Conservation (phyloP, 2,329 filamentous ascomycete species). For the Talaromyces albobiverticillius region DNA sequence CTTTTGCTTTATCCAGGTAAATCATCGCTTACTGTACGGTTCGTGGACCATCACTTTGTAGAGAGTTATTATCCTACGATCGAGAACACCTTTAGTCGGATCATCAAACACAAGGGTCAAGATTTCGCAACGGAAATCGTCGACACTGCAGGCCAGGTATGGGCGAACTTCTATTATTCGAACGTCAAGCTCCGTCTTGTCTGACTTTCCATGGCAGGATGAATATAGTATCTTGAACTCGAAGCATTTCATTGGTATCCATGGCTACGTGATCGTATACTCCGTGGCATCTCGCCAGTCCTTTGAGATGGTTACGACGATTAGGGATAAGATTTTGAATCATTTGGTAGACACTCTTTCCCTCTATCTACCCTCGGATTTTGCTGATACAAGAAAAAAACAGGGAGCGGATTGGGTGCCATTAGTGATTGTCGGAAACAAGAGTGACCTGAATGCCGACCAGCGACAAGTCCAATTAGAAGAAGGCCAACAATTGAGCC, state of each 20-base stretch:
- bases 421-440: slow-evolving; percentile 94
- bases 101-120: slow-evolving; percentile 87
- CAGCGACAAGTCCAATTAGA: slow-evolving; percentile 87
- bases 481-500: slow-evolving; percentile 78
- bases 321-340: slow-evolving; percentile 95
- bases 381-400: slow-evolving; percentile 11
- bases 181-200: slow-evolving; percentile 18
- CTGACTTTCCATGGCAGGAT: slow-evolving; percentile 57
- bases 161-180: slow-evolving; percentile 20
- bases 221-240: slow-evolving; percentile 98
- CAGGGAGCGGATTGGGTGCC: slow-evolving; percentile 90
- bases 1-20: slow-evolving; percentile 61
- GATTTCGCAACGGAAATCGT: slow-evolving; percentile 97
- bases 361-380: slow-evolving; percentile 9
- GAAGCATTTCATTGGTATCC: slow-evolving; percentile 98
- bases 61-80: slow-evolving; percentile 99
- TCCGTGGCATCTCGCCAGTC: slow-evolving; percentile 92
- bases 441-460: slow-evolving; percentile 87
- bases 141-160: slow-evolving; percentile 90
- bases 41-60: slow-evolving; percentile 96
- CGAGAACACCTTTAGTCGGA: slow-evolving; percentile 97
- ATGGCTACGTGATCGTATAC: slow-evolving; percentile 98
- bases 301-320: slow-evolving; percentile 96
- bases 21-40: slow-evolving; percentile 94
- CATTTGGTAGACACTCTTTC: slow-evolving; percentile 66